Evolutionary conservation across 306 rosid genomes (phyloP).

Genomic region (Inga laurina): DNA sequence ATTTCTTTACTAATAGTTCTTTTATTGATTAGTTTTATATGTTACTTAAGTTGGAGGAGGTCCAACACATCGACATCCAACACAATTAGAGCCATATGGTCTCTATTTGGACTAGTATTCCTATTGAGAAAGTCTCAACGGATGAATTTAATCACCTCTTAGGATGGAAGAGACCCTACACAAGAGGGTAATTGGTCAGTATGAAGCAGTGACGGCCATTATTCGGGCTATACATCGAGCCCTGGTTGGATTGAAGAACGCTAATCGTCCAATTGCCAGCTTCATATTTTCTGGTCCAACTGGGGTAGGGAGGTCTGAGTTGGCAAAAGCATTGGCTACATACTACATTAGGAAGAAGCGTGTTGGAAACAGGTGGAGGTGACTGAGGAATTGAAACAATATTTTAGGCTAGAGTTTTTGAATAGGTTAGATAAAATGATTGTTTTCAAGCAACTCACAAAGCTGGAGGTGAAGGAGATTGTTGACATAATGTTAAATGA

Average conservation of each 20-base stretch:
- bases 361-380: constrained; percentile 97
- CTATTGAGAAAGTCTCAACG: constrained; percentile 84
- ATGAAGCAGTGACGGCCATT: constrained; percentile 92
- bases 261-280: constrained; percentile 96
- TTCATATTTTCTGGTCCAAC: constrained; percentile 98
- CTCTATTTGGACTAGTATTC: constrained; percentile 80
- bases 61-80: no score
- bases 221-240: constrained; percentile 95
- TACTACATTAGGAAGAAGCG: constrained; percentile 93
- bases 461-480: constrained; percentile 84
- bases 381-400: constrained; percentile 86
- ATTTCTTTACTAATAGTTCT: no score
- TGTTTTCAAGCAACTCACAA: constrained; percentile 89
- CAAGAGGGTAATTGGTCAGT: constrained; percentile 83
- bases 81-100: no score
- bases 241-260: constrained; percentile 90
- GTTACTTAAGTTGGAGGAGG: no score
- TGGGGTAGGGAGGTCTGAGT: constrained; percentile 95
- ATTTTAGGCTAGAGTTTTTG: constrained; percentile 88
- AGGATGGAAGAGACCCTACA: constrained; percentile 97
- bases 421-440: constrained; percentile 95
- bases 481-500: constrained; percentile 93
- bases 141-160: constrained; percentile 92
- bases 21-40: no score
- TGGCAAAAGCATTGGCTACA: constrained; percentile 96